Evolutionary conservation across 352 stramenopile species (phyloP).

Genomic region (Elongisporangium undulatum): DNA sequence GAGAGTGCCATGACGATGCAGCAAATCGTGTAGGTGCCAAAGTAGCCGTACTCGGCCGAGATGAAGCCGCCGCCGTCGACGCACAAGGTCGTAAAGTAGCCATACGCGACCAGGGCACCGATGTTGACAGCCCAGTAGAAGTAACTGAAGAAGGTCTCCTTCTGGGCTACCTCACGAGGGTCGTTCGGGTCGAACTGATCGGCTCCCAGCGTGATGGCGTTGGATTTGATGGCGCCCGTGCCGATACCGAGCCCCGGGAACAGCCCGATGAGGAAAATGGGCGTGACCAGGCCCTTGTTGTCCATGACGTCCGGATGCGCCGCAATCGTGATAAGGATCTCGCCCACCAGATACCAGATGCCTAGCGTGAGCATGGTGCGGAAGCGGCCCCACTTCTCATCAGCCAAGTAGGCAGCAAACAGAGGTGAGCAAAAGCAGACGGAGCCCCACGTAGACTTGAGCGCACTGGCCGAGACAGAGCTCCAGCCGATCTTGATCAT

Average conservation of each 20-base stretch:
- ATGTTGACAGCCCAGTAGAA: constrained; percentile 84
- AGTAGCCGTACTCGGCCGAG: constrained; percentile 66
- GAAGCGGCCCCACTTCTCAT: constrained; percentile 61
- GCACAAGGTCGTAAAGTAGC: constrained; percentile 60
- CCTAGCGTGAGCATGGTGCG: constrained; percentile 52
- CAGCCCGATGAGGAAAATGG: constrained; percentile 35
- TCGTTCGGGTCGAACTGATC: constrained; percentile 49
- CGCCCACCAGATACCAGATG: constrained; percentile 49
- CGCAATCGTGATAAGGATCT: constrained; percentile 44
- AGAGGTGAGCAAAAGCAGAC: constrained; percentile 59
- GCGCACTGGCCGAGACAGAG: constrained; percentile 38
- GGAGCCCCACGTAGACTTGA: constrained; percentile 64
- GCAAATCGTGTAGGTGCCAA: constrained; percentile 51
- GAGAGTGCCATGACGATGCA: constrained; percentile 26
- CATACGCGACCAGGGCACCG: constrained; percentile 64
- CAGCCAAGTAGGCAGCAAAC: constrained; percentile 55
- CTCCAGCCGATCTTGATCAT: constrained; percentile 54
- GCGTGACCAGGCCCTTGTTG: constrained; percentile 9
- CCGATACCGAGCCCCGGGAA: constrained; percentile 32
- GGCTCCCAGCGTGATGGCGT: constrained; percentile 50
- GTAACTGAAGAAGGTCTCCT: constrained; percentile 74
- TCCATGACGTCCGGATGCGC: constrained; percentile 31
- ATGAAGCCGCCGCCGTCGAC: constrained; percentile 65
- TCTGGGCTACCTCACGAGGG: constrained; percentile 28
- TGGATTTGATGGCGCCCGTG: constrained; percentile 44